Evolutionary conservation across 2,329 filamentous ascomycete species (phyloP).

Genomic region (Fusarium buxicola): DNA sequence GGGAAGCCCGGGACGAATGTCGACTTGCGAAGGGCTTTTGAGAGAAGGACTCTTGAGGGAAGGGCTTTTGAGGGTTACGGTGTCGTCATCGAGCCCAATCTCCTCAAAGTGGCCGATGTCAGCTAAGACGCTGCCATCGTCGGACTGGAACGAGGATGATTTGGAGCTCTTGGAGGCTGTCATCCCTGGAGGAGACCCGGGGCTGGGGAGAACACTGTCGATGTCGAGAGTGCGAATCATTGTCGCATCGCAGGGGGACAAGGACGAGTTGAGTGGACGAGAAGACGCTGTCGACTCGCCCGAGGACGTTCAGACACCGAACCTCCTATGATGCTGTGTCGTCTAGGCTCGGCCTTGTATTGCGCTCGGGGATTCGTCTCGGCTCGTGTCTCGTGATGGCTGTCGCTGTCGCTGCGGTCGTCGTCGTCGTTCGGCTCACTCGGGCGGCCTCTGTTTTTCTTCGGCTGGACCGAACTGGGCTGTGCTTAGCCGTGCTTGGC

Average conservation of each 20-base stretch:
- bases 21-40: constrained; percentile 59
- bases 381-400: constrained; percentile 18
- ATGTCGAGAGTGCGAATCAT: constrained; percentile 52
- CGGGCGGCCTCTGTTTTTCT: constrained; percentile 38
- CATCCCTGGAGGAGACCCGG: constrained; percentile 67
- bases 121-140: constrained; percentile 75
- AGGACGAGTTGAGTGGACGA: constrained; percentile 23
- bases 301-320: constrained; percentile 6
- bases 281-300: constrained; percentile 30
- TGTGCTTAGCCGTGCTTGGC: constrained; percentile 26
- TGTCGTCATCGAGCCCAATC: constrained; percentile 81
- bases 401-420: constrained; percentile 3
- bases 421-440: constrained; percentile 18
- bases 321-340: neutral
- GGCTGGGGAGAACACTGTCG: constrained; percentile 48
- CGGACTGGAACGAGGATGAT: constrained; percentile 87
- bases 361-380: constrained; percentile 9
- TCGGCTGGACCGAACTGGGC: constrained; percentile 26
- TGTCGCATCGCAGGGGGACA: constrained; percentile 47
- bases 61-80: constrained; percentile 49
- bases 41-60: constrained; percentile 53
- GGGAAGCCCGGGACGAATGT: constrained; percentile 50
- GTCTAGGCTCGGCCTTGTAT: neutral
- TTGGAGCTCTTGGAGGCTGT: constrained; percentile 89
- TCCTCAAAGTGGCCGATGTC: constrained; percentile 92